Percentiles rank a stretch among this genome's conserved stretches.
Evolutionary conservation across 345 rosid genomes (phyloP).

Genomic region (Punica granatum): DNA sequence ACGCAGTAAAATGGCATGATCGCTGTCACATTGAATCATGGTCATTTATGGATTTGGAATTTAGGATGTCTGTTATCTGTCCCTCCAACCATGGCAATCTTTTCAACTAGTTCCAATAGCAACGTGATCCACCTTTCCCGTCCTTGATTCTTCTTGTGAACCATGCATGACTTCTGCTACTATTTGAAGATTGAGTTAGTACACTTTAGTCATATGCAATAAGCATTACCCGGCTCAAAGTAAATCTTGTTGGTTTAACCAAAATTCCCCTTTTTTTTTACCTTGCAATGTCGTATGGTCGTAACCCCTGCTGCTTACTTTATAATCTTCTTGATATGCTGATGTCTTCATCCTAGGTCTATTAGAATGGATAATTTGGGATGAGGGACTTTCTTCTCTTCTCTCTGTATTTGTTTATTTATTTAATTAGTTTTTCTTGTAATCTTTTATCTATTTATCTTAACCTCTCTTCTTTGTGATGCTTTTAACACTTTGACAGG

Average conservation of each 20-base stretch:
- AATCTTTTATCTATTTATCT: constrained; percentile 24
- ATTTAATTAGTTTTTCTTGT: constrained; percentile 2
- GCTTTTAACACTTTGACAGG: constrained; percentile 62
- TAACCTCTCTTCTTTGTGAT: constrained; percentile 41
- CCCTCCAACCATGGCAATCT: neutral
- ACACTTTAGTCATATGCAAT: too few species aligned
- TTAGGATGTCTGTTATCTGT: neutral
- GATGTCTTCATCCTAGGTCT: too few species aligned
- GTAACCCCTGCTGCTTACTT: too few species aligned
- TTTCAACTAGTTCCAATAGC: neutral
- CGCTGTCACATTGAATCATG: neutral
- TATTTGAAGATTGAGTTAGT: too few species aligned
- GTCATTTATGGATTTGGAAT: neutral
- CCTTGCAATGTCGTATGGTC: too few species aligned
- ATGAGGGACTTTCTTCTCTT: neutral
- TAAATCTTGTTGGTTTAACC: too few species aligned
- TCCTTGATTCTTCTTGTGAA: too few species aligned
- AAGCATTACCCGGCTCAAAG: too few species aligned
- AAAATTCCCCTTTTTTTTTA: too few species aligned
- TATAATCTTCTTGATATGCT: too few species aligned
- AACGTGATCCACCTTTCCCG: too few species aligned
- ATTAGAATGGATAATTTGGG: too few species aligned
- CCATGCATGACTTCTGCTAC: neutral
- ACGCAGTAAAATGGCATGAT: neutral
- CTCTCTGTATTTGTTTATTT: neutral